Conservation (phyloP, 1,284 basidiomycete genomes). For the Microbotryum lychnidis-dioicae region DNA sequence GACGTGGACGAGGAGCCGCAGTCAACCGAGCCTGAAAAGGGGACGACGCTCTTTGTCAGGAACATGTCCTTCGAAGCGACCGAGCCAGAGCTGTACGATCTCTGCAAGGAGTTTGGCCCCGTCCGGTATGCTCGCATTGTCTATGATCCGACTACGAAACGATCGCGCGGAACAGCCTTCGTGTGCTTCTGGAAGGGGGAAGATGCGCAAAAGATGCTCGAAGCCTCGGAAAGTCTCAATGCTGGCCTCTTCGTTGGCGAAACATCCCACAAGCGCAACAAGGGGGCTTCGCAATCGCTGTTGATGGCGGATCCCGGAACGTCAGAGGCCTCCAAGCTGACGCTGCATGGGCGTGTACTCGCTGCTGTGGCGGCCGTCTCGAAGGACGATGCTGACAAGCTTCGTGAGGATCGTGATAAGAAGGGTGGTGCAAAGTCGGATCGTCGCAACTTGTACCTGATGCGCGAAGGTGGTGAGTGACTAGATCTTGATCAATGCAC, state of each 20-base stretch:
- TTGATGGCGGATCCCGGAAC: constrained; percentile 93
- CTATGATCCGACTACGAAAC: constrained; percentile 70
- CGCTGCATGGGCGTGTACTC: constrained; percentile 85
- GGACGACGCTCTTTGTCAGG: constrained; percentile 75
- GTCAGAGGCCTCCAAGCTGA: constrained; percentile 68
- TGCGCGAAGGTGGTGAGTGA: constrained; percentile 81
- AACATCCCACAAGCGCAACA: constrained; percentile 28
- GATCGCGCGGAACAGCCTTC: constrained; percentile 90
- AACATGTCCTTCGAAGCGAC: constrained; percentile 90
- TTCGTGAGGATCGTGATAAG: constrained; percentile 78
- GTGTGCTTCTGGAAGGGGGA: constrained; percentile 94
- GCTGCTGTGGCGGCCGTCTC: constrained; percentile 87
- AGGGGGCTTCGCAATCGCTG: constrained; percentile 49
- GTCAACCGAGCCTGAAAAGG: constrained; percentile 48
- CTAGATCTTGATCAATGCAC: neutral
- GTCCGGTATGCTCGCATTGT: constrained; percentile 89
- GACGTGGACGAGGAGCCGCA: constrained; percentile 45
- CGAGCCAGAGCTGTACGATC: constrained; percentile 72
- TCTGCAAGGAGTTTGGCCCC: constrained; percentile 81
- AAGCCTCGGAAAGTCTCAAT: constrained; percentile 58
- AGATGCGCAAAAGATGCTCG: constrained; percentile 76
- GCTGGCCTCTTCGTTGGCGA: constrained; percentile 25
- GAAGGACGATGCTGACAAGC: constrained; percentile 70
- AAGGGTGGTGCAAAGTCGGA: constrained; percentile 74
- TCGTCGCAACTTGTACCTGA: constrained; percentile 90